Evolutionary conservation across 441 rosid species (phyloP), one percentile per base, ranked within the genome.

Genomic region (Erysimum cheiri): DNA sequence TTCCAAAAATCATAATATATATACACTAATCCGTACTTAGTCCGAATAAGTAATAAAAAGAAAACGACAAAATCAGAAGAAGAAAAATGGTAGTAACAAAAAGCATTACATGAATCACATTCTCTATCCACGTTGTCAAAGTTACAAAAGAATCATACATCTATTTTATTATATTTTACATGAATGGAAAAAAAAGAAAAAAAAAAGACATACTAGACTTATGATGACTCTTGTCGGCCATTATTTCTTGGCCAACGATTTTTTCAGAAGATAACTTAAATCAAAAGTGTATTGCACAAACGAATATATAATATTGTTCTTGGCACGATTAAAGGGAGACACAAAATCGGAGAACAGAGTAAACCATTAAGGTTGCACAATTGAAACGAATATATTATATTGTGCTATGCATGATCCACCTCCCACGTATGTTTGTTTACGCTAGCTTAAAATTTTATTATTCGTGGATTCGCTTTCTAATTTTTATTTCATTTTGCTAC

Each of bases 201-300:
- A 22, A 2, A 22, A 66, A 66, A 26, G 37, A 60, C 24, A 52
- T 52, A 67, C 9, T 15, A 49, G 58, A 68, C 78, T 74, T 66
- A 54, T 61, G 73, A 68, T 74, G 64, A 61, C 78, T 62, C 69
- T 19, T 74, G 74, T 68, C 78, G 78, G 78, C 70, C 78, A 74
- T 74, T 53, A 61, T 52, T 17, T 53, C 8, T 19, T 66, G 47
- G 61, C 53, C 67, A 73, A 68, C 64, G 69, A 74, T 28, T 67
- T 48, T 67, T 11, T 68, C 52, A 68, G 60, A 74, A 53, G 64
- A 61, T 67, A 49, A 53, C 48, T 49, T 60, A 17, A 46, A 68
- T 74, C 31, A 37, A 74, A 73, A 43, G 72, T 52, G 67, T 24
- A 50, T 73, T 68, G 36, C 64, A 40, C 14, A 74, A 35, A 68